phyloP scores from a whole-genome alignment of 768 basidiomycete species.

The Lactarius pseudohatsudake region DNA sequence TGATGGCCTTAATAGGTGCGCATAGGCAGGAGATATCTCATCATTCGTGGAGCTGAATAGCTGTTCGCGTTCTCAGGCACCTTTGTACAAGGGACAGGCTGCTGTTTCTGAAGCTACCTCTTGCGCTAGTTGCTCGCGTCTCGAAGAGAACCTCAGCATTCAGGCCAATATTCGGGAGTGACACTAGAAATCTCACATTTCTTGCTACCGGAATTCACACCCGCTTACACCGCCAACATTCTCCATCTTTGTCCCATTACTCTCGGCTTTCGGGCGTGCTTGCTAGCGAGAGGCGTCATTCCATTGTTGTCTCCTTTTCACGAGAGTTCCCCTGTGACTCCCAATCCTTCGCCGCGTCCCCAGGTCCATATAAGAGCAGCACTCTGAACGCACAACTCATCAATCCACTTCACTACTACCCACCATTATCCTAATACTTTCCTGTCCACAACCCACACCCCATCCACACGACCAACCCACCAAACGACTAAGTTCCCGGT shows the following conservation, averaged over 20 bases:
- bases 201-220: too few relatives aligned
- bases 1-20: too few relatives aligned
- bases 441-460: not conserved
- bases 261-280: too few relatives aligned
- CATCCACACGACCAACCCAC: not conserved
- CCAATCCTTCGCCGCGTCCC: not conserved
- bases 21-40: too few relatives aligned
- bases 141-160: too few relatives aligned
- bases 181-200: too few relatives aligned
- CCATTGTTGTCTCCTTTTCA: not conserved
- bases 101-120: not conserved
- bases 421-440: not conserved
- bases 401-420: not conserved
- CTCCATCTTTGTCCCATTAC: too few relatives aligned
- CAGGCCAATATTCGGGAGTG: too few relatives aligned
- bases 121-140: not conserved
- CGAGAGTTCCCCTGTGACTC: not conserved
- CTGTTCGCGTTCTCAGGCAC: not conserved
- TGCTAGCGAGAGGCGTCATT: not conserved
- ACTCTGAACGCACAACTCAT: not conserved
- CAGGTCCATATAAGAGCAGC: not conserved
- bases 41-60: too few relatives aligned
- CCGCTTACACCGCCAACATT: too few relatives aligned
- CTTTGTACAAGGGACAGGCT: too few relatives aligned
- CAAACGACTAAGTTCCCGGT: constrained; percentile 1